Base-by-base conservation (phyloP, 345 rosid genomes). In the Turnera subulata region DNA sequence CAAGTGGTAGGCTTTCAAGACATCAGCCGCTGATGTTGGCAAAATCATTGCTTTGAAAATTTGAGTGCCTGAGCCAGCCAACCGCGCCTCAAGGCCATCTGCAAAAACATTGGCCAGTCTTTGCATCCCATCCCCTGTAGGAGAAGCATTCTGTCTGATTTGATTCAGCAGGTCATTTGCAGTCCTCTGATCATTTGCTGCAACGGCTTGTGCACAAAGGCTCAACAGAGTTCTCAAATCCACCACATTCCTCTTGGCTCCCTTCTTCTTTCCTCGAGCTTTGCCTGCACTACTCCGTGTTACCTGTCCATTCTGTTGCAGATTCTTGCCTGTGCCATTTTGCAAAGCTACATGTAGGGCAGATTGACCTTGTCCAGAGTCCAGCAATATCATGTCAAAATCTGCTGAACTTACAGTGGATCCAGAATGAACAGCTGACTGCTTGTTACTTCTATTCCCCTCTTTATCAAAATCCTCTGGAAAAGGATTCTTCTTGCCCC, bases 161-260 rank as follows among this genome's bases (percentile, higher is more conserved):
- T 76, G 73, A 61, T 61, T 65, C 56, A 76, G 64, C 40, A 71
- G 56, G 12, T 72, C 71, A 19, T 40, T 65, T 6, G 77, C 73
- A 20, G 25, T 68, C 53, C 73, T 62, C 59, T 68, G 48, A 39
- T 76, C 74, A 35, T 58, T 68, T 18, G 64, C 58, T 25, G 69
- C 61, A 50, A 76, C 69, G 20, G 80, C 77, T 58, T 72, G 74
- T 56, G 77, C 80, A 49, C 77, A 76, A 46, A 72, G 74, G 5
- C 66, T 76, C 58, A 76, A 46, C 39, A 68, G 76, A 20, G 76
- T 68, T 51, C 77, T 68, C 57, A 76, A 65, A 61, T 76, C 80
- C n/a, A 76, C 62, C 50, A 76, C 74, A 57, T 68, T 64, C 62
- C n/a, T 72, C 26, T 57, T 72, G 43, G 47, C 51, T 35, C 63